Percentiles rank a stretch among this genome's conserved stretches.
Evolutionary conservation across 345 rosid species (phyloP).

Genomic region (Syzygium oleosum): DNA sequence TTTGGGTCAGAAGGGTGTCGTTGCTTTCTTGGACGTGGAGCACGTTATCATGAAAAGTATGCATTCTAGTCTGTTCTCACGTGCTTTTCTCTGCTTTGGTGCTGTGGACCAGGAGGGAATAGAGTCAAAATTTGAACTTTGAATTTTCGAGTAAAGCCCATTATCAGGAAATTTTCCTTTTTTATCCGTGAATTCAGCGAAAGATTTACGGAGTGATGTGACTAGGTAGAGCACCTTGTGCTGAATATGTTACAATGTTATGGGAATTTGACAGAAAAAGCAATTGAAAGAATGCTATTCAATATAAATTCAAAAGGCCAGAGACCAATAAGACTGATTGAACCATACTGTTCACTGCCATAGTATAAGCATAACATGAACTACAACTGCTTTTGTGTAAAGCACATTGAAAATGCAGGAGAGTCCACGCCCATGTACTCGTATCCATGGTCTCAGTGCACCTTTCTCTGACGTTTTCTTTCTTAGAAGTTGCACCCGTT

Average conservation of each 20-base stretch:
- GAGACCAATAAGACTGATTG: background rate
- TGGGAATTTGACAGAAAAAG: background rate
- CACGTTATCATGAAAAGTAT: slow-evolving; percentile 68
- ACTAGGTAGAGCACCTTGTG: background rate
- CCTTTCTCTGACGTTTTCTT: background rate
- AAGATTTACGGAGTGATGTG: background rate
- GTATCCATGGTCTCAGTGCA: background rate
- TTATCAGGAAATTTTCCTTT: background rate
- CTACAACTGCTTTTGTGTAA: background rate
- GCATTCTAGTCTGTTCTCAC: background rate
- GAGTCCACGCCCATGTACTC: background rate
- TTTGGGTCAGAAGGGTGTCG: slow-evolving; percentile 62
- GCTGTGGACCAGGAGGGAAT: background rate
- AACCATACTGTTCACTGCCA: background rate
- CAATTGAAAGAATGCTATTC: background rate
- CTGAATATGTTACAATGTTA: background rate
- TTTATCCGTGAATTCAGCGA: background rate
- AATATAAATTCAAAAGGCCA: background rate
- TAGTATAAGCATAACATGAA: background rate
- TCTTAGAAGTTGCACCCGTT: background rate
- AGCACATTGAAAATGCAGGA: background rate
- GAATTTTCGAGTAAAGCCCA: background rate
- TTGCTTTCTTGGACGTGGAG: slow-evolving; percentile 69
- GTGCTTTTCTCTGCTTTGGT: background rate
- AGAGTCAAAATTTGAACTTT: background rate